phyloP scores from a whole-genome alignment of 306 rosid species.

The Quercus dentata region DNA sequence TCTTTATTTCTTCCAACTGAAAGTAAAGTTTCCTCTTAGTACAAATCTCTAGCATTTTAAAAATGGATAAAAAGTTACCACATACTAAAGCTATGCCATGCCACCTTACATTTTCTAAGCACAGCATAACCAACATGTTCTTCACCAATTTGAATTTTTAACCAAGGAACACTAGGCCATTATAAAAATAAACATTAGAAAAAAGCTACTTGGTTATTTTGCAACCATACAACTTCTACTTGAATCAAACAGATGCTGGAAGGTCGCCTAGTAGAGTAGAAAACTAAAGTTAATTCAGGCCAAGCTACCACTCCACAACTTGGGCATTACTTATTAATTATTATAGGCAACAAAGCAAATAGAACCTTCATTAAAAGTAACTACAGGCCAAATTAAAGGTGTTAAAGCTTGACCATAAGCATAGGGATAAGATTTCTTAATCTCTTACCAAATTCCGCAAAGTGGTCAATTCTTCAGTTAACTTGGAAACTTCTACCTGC shows the following conservation, averaged over 20 bases:
- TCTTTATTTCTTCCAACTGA: conserved; percentile 70
- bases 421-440: conserved; percentile 5
- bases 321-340: too few species aligned
- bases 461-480: conserved; percentile 40
- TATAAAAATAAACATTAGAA: neutral
- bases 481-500: conserved; percentile 68
- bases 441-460: conserved; percentile 64
- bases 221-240: neutral
- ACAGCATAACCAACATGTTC: neutral
- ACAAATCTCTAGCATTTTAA: conserved; percentile 1
- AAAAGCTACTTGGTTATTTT: neutral
- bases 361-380: neutral
- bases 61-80: neutral
- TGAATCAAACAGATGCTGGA: neutral
- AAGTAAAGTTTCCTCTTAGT: conserved; percentile 14
- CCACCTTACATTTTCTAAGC: neutral
- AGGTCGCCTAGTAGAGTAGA: too few species aligned
- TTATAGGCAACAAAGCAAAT: too few species aligned
- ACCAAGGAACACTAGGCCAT: neutral
- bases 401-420: conserved; percentile 7
- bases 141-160: neutral
- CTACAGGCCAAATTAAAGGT: conserved; percentile 3
- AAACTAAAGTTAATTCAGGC: too few species aligned
- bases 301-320: too few species aligned
- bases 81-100: neutral